These are phyloP conservation scores for Terana coerulea DNA, from an alignment of 768 basidiomycete species.

Conservation along the genomic window DNA sequence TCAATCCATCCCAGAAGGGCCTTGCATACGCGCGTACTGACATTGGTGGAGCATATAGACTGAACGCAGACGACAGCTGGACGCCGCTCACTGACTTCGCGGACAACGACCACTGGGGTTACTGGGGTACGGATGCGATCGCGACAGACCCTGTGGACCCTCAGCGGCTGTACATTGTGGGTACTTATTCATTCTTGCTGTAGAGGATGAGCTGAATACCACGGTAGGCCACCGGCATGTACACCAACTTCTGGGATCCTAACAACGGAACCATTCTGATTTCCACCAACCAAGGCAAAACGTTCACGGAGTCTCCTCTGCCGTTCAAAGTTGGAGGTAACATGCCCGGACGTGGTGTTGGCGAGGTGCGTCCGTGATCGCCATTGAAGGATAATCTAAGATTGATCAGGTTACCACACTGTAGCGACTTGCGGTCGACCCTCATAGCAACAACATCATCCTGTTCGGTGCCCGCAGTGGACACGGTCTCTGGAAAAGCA, in stretches of 20 bases:
- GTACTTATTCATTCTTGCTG: neutral
- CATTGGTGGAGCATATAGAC: conserved; percentile 61
- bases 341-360: conserved; percentile 68
- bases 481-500: conserved; percentile 65
- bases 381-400: neutral
- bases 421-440: conserved; percentile 62
- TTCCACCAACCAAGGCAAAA: conserved; percentile 54
- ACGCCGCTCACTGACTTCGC: conserved; percentile 58
- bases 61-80: conserved; percentile 61
- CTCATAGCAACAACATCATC: conserved; percentile 56
- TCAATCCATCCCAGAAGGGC: conserved; percentile 46
- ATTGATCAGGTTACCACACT: no score
- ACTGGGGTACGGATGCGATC: conserved; percentile 41
- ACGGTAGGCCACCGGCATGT: conserved; percentile 53
- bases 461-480: conserved; percentile 65
- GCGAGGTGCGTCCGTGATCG: conserved; percentile 36
- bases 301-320: conserved; percentile 46
- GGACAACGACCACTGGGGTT: conserved; percentile 46
- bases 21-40: conserved; percentile 65
- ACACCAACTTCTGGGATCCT: conserved; percentile 60
- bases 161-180: conserved; percentile 49
- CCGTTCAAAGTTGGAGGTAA: conserved; percentile 70
- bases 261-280: conserved; percentile 61
- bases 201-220: neutral
- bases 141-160: conserved; percentile 60